phyloP scores from a whole-genome alignment of 1,139 yeast genomes.

The Yueomyces sp. region DNA sequence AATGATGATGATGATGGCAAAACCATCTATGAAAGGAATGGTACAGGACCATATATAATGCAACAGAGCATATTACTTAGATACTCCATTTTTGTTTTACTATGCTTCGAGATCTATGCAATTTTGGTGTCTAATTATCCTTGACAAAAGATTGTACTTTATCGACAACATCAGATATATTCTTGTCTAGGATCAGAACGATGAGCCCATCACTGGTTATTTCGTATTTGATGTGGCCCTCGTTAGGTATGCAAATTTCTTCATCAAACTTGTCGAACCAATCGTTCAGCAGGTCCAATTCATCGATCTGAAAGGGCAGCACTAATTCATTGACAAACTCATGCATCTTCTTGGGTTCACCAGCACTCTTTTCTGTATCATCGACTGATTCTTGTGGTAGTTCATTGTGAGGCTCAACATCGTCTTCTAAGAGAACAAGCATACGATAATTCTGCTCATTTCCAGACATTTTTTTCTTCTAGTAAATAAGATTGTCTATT shows the following conservation, averaged over 20 bases:
- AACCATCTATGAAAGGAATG: too few species aligned
- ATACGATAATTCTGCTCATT: constrained; percentile 12
- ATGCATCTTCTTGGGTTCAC: constrained; percentile 14
- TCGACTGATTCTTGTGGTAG: constrained; percentile 5
- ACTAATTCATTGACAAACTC: constrained; percentile 22
- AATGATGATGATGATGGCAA: too few species aligned
- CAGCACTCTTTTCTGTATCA: constrained; percentile 4
- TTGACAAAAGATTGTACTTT: constrained; percentile 20
- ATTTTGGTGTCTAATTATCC: constrained; percentile 1
- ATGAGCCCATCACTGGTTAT: constrained; percentile 64
- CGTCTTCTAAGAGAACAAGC: constrained; percentile 20
- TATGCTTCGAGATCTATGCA: too few species aligned
- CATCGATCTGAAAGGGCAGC: constrained; percentile 31
- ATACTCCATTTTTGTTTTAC: too few species aligned
- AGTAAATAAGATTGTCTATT: too few species aligned
- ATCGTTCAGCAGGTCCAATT: constrained; percentile 43
- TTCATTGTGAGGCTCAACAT: constrained; percentile 5
- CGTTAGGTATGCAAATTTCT: constrained; percentile 50
- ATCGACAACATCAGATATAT: constrained; percentile 16
- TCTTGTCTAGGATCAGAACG: constrained; percentile 38
- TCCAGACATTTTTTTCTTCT: constrained; percentile 10
- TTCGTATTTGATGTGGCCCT: constrained; percentile 54
- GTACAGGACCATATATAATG: too few species aligned
- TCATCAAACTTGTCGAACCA: constrained; percentile 56
- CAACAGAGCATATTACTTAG: too few species aligned